Evolutionary conservation across 2,329 filamentous ascomycete species (phyloP).

Genomic region (Paecilomyces sp.): DNA sequence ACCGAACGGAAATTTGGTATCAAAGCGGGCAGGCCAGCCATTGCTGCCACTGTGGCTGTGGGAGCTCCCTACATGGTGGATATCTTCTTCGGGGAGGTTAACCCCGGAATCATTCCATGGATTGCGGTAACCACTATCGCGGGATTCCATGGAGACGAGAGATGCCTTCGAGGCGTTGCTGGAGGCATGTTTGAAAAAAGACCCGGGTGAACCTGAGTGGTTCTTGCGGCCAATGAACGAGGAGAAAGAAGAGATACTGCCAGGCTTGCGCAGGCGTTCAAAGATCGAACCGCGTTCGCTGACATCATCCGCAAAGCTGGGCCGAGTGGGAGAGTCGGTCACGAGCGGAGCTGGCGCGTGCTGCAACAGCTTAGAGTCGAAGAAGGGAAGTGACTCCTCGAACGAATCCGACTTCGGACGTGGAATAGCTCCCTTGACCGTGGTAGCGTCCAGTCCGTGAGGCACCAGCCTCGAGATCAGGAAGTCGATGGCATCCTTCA

Average conservation of each 20-base stretch:
- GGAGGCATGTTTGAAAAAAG: slow-evolving; percentile 87
- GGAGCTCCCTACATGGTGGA: slow-evolving; percentile 42
- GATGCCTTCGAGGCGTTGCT: slow-evolving; percentile 90
- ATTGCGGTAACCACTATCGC: slow-evolving; percentile 89
- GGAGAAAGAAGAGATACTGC: slow-evolving; percentile 87
- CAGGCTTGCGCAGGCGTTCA: slow-evolving; percentile 87
- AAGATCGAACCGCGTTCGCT: slow-evolving; percentile 78
- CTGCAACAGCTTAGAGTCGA: slow-evolving; percentile 93
- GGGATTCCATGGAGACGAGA: slow-evolving; percentile 90
- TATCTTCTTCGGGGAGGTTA: slow-evolving; percentile 82
- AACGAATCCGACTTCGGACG: slow-evolving; percentile 99
- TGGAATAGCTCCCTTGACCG: slow-evolving; percentile 89
- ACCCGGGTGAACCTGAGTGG: slow-evolving; percentile 74
- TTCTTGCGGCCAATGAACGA: slow-evolving; percentile 98
- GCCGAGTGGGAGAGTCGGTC: slow-evolving; percentile 83
- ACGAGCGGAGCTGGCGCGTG: slow-evolving; percentile 74
- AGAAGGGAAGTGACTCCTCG: slow-evolving; percentile 92
- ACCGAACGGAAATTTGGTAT: slow-evolving; percentile 60
- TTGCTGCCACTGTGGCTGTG: slow-evolving; percentile 57
- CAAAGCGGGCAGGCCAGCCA: slow-evolving; percentile 48
- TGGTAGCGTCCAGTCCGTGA: slow-evolving; percentile 77
- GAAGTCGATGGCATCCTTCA: slow-evolving; percentile 95
- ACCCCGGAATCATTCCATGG: slow-evolving; percentile 98
- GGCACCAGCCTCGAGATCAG: slow-evolving; percentile 78
- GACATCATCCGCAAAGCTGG: slow-evolving; percentile 73